A percentile compares a stretch with the other conserved stretches of the same genome.
These are phyloP conservation scores for Talaromyces piceae DNA, from an alignment of 2,329 filamentous ascomycete genomes.

Conservation along the genomic window DNA sequence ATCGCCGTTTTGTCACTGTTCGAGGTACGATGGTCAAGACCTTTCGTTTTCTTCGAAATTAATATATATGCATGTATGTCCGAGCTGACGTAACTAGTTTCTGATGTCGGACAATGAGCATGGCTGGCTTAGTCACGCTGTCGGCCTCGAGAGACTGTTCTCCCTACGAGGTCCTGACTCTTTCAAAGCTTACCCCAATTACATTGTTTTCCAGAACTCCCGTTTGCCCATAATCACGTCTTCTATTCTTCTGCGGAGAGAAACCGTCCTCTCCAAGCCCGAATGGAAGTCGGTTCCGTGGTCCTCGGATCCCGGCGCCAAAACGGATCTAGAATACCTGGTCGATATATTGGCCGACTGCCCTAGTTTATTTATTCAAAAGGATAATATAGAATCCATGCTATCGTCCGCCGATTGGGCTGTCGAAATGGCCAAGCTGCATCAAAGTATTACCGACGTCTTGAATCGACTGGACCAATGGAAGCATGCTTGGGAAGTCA, in stretches of 20 bases:
- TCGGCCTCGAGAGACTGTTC: conserved; percentile 2
- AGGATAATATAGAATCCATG: neutral
- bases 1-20: conserved; percentile 3
- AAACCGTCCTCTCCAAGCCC: neutral
- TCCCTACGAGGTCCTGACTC: conserved; percentile 3
- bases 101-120: conserved; percentile 7
- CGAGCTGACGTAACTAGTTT: neutral
- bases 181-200: neutral
- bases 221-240: conserved; percentile 5
- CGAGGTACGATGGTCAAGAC: conserved; percentile 1
- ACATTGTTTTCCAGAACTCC: neutral
- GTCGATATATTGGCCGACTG: conserved; percentile 6
- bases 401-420: neutral
- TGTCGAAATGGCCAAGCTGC: neutral
- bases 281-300: conserved; percentile 6
- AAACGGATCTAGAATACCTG: conserved; percentile 3
- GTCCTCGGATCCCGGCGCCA: neutral
- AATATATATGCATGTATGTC: neutral
- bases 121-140: conserved; percentile 7
- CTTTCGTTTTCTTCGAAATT: neutral
- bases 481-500: conserved; percentile 4
- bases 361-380: conserved; percentile 1
- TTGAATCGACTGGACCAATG: conserved; percentile 3
- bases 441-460: neutral
- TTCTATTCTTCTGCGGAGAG: neutral